A percentile compares a stretch with the other conserved stretches of the same genome.
Evolutionary conservation across 768 basidiomycete species (phyloP).

Genomic region (Neoboletus magnificus): DNA sequence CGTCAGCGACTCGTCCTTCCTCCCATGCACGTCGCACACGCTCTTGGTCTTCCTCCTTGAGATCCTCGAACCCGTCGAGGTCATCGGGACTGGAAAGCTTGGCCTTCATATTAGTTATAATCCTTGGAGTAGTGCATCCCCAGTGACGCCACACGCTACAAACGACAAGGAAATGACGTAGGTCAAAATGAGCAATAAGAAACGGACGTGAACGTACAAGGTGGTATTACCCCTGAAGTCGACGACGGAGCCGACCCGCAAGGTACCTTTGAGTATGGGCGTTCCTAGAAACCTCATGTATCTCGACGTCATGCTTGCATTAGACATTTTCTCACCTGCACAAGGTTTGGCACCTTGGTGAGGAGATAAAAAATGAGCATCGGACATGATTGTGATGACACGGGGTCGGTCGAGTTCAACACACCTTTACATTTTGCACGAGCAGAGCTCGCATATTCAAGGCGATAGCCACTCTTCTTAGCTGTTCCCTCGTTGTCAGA

Average conservation of each 20-base stretch:
- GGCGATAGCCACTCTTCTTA: slow-evolving; percentile 57
- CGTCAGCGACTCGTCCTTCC: slow-evolving; percentile 73
- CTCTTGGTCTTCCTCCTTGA: slow-evolving; percentile 64
- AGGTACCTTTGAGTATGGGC: slow-evolving; percentile 62
- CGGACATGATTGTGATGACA: slow-evolving; percentile 14
- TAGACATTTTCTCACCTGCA: slow-evolving; percentile 42
- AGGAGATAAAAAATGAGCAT: slow-evolving; percentile 20
- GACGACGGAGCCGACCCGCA: slow-evolving; percentile 73
- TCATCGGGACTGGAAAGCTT: slow-evolving; percentile 57
- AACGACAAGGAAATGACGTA: not conserved
- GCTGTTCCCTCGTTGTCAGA: slow-evolving; percentile 36
- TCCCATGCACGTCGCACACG: slow-evolving; percentile 72
- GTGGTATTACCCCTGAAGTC: slow-evolving; percentile 67
- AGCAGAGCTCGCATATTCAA: slow-evolving; percentile 68
- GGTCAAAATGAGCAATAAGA: not conserved
- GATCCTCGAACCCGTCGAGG: slow-evolving; percentile 82
- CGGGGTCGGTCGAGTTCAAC: slow-evolving; percentile 12
- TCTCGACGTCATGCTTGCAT: not conserved
- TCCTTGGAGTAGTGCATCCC: slow-evolving; percentile 76
- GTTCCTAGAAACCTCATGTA: slow-evolving; percentile 48
- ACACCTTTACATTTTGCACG: slow-evolving; percentile 80
- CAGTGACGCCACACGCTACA: slow-evolving; percentile 82
- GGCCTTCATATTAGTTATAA: slow-evolving; percentile 69
- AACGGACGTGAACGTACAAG: slow-evolving; percentile 47
- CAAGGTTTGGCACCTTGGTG: slow-evolving; percentile 74